These are phyloP conservation scores for Pleurotus pulmonarius DNA, from an alignment of 768 basidiomycete genomes.

Conservation along the genomic window DNA sequence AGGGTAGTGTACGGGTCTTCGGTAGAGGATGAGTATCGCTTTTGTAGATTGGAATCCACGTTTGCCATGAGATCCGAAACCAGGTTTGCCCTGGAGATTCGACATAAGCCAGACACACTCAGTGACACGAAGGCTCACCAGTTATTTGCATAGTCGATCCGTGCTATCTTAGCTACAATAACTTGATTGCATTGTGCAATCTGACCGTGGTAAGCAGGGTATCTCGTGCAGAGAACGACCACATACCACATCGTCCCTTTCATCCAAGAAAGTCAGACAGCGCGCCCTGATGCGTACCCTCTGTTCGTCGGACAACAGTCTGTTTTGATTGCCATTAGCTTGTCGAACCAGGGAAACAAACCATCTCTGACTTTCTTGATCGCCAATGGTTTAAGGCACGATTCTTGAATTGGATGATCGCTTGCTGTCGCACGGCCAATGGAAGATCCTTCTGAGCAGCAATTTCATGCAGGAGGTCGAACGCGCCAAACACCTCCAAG, in stretches of 20 bases:
- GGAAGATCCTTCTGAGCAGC: constrained; percentile 60
- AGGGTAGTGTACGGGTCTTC: constrained; percentile 43
- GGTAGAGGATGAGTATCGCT: constrained; percentile 38
- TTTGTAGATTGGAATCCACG: constrained; percentile 51
- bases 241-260: constrained; percentile 71
- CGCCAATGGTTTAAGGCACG: constrained; percentile 71
- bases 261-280: constrained; percentile 66
- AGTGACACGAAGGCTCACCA: constrained; percentile 45
- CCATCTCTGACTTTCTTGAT: constrained; percentile 57
- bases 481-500: constrained; percentile 66
- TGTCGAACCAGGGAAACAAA: constrained; percentile 7
- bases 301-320: constrained; percentile 68
- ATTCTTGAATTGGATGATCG: constrained; percentile 90
- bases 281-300: constrained; percentile 60
- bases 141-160: constrained; percentile 67
- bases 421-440: constrained; percentile 67
- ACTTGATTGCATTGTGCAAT: constrained; percentile 76
- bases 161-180: constrained; percentile 72
- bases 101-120: background rate
- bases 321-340: constrained; percentile 32
- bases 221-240: background rate
- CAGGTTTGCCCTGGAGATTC: constrained; percentile 52
- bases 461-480: constrained; percentile 69
- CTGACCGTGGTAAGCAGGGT: constrained; percentile 31
- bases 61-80: constrained; percentile 49